These are phyloP conservation scores for Waltiozyma sp. DNA, from an alignment of 1,139 yeast genomes.

Conservation along the genomic window DNA sequence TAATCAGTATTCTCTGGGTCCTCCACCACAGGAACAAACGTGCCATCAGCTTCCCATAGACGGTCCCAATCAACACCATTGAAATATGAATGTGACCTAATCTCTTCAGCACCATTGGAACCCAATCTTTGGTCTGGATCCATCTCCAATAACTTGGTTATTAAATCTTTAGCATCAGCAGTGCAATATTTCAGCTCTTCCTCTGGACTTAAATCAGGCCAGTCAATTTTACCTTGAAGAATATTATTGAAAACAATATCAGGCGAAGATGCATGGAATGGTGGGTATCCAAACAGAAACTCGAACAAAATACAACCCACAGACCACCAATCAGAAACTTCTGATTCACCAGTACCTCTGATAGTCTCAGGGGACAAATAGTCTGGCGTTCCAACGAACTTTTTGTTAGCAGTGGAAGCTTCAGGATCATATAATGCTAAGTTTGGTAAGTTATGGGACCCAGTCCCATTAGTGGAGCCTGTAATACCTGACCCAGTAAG, in stretches of 20 bases:
- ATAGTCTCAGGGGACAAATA: slow-evolving; percentile 96
- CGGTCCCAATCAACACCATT: slow-evolving; percentile 62
- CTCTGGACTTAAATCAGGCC: slow-evolving; percentile 59
- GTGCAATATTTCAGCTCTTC: slow-evolving; percentile 46
- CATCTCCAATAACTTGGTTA: slow-evolving; percentile 45
- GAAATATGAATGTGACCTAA: slow-evolving; percentile 70
- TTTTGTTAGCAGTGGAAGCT: slow-evolving; percentile 32
- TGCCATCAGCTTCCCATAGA: slow-evolving; percentile 64
- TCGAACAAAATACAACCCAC: slow-evolving; percentile 93
- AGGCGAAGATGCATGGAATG: slow-evolving; percentile 80
- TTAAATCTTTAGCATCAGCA: slow-evolving; percentile 64
- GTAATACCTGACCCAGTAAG: not conserved
- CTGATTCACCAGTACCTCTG: slow-evolving; percentile 74
- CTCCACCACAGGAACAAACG: slow-evolving; percentile 71
- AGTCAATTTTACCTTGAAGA: slow-evolving; percentile 58
- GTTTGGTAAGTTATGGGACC: slow-evolving; percentile 14
- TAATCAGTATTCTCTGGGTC: slow-evolving; percentile 88
- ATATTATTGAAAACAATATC: slow-evolving; percentile 77
- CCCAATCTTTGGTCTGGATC: slow-evolving; percentile 68
- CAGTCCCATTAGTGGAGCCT: not conserved
- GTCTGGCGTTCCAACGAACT: slow-evolving; percentile 95
- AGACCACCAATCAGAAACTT: slow-evolving; percentile 97
- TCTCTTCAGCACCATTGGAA: slow-evolving; percentile 64
- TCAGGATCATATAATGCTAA: slow-evolving; percentile 67
- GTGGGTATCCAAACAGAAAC: slow-evolving; percentile 87